These are phyloP conservation scores for Torrubiella hemipterigena DNA, from an alignment of 2,329 filamentous ascomycete genomes.

Conservation along the genomic window DNA sequence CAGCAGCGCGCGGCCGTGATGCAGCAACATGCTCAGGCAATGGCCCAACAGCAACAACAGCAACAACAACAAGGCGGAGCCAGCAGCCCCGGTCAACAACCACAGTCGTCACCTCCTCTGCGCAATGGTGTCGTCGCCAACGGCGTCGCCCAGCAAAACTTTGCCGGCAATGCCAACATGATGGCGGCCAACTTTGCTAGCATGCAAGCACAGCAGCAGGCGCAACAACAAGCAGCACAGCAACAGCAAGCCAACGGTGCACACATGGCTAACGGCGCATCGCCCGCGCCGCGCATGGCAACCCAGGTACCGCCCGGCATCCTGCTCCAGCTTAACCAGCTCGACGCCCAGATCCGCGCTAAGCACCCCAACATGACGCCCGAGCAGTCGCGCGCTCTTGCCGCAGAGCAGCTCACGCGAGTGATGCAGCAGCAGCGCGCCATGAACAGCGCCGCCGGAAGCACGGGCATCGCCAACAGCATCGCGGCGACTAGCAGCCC, in stretches of 20 bases:
- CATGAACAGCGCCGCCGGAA: slow-evolving; percentile 41
- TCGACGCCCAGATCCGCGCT: slow-evolving; percentile 38
- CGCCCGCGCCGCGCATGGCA: slow-evolving; percentile 27
- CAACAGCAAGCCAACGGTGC: slow-evolving; percentile 15
- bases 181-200: slow-evolving; percentile 37
- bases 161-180: slow-evolving; percentile 38
- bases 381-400: slow-evolving; percentile 37
- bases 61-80: slow-evolving; percentile 16
- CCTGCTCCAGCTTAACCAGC: slow-evolving; percentile 34
- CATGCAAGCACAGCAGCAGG: slow-evolving; percentile 14
- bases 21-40: slow-evolving; percentile 30
- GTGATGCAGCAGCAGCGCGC: slow-evolving; percentile 37
- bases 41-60: slow-evolving; percentile 18
- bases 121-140: slow-evolving; percentile 28
- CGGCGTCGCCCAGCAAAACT: slow-evolving; percentile 38
- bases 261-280: slow-evolving; percentile 29
- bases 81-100: slow-evolving; percentile 20
- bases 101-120: slow-evolving; percentile 33
- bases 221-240: slow-evolving; percentile 31
- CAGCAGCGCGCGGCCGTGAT: slow-evolving; percentile 44
- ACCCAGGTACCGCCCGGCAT: slow-evolving; percentile 34
- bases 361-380: slow-evolving; percentile 39
- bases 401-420: slow-evolving; percentile 35
- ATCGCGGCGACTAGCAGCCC: slow-evolving; percentile 37
- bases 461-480: slow-evolving; percentile 35